Base-by-base conservation (phyloP, 2,329 filamentous ascomycete genomes). In the Aureobasidium sp. region DNA sequence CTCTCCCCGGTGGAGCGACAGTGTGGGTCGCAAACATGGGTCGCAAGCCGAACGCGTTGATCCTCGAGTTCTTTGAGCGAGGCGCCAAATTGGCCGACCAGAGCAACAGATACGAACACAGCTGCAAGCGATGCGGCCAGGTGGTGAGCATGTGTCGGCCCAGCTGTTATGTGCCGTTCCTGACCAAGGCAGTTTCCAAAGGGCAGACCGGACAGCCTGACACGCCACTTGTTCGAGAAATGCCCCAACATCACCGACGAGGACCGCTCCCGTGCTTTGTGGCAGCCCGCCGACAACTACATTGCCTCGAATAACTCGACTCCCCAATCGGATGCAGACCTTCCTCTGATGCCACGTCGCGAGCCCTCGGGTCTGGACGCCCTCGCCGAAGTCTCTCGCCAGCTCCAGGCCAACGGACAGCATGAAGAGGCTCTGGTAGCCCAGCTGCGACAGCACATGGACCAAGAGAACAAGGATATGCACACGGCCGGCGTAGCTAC, bases 51-150 rank as follows among this genome's bases (percentile, higher is more conserved):
- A 93, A 94, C 75, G 85, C 86, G 69, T 81, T 96, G 68, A 92
- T 96, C 73, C 82, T 90, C 74, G 86, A 93, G 76, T 94, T 91
- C 79, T 97, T 96, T 75, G 85, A 90, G 73, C 85, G 91, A 68
- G 92, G 92, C 11, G 84, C 85, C 42, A 96, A 96, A 77, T 83
- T 96, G 69, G 86, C 88, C 71, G 91, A 96, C 77, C 88, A 89
- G 66, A 94, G 90, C 78, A 96, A 96, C 74, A 86, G 92, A 63
- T 97, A 97, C 72, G 87, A 90, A 69, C 90, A 96, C 72, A 94
- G 89, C 14, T 96, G 91, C 83, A 93, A 89, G 74, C 82, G 86
- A 67, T 96, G 91, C 73, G 90, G 90, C 67, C 89, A 94, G 75
- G 88, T 89, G 68, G 77, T 78, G 62, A 64, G 61, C 56, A 22